A percentile compares a stretch with the other conserved stretches of the same genome.
phyloP scores from a whole-genome alignment of 129 eudicot species.

The Chrysanthemum seticuspe region DNA sequence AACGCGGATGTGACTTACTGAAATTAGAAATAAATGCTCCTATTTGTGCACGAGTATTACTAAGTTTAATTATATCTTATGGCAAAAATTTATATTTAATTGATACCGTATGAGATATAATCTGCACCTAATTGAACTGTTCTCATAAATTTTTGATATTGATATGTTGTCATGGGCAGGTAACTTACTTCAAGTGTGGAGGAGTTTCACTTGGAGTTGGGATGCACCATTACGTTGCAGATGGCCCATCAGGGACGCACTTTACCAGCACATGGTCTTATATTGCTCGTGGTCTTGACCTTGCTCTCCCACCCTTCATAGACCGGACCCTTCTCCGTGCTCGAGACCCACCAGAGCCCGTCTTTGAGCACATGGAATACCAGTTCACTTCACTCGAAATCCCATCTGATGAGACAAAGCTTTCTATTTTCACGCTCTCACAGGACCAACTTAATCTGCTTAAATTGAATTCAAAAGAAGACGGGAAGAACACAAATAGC shows the following conservation, averaged over 20 bases:
- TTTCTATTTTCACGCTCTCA: not conserved
- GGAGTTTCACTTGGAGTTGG: constrained; percentile 1
- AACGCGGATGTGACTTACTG: too few species aligned
- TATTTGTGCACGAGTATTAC: too few species aligned
- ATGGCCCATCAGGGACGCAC: not conserved
- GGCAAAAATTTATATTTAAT: too few species aligned
- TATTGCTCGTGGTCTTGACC: not conserved
- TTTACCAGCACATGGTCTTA: not conserved
- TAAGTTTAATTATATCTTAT: too few species aligned
- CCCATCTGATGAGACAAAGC: not conserved
- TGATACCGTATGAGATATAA: too few species aligned
- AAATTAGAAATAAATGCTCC: too few species aligned
- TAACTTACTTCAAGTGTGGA: constrained; percentile 4
- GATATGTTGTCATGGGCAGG: not conserved
- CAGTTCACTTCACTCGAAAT: not conserved
- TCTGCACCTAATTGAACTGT: too few species aligned
- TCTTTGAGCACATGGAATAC: not conserved
- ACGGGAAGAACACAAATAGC: not conserved
- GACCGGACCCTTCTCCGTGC: not conserved
- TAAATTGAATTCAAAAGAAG: not conserved
- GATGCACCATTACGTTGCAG: constrained; percentile 1
- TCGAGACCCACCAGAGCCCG: not conserved
- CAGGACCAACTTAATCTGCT: not conserved
- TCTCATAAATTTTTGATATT: too few species aligned
- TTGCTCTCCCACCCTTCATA: not conserved